phyloP scores from a whole-genome alignment of 805 yeast genomes.

The Lipomyces oligophaga region DNA sequence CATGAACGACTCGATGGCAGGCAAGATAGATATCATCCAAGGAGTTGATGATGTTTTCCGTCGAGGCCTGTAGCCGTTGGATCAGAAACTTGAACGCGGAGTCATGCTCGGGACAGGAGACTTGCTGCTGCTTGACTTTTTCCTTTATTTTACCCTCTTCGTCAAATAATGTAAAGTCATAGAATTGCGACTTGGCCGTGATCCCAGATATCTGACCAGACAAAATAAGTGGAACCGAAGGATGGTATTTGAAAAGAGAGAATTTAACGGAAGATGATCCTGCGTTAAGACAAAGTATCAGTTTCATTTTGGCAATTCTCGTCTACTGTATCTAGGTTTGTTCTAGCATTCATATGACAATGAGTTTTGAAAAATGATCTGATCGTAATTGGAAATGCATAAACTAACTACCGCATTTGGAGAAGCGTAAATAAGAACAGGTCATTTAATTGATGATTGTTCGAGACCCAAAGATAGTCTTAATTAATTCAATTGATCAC shows the following conservation, averaged over 20 bases:
- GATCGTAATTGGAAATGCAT: not conserved
- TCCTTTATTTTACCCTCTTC: conserved; percentile 45
- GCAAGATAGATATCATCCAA: conserved; percentile 16
- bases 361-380: not conserved
- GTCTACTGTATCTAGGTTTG: not conserved
- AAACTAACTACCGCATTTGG: too few species aligned
- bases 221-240: conserved; percentile 15
- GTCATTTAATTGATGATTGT: not conserved
- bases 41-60: conserved; percentile 9
- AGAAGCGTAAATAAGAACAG: not conserved
- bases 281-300: conserved; percentile 25
- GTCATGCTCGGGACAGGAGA: conserved; percentile 25
- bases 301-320: not conserved
- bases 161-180: conserved; percentile 26
- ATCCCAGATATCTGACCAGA: conserved; percentile 21
- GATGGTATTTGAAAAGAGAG: conserved; percentile 19
- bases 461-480: too few species aligned
- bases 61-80: conserved; percentile 12
- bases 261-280: conserved; percentile 30
- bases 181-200: conserved; percentile 17
- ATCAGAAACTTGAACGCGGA: conserved; percentile 25
- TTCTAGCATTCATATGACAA: not conserved
- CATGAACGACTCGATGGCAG: conserved; percentile 29
- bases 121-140: conserved; percentile 38
- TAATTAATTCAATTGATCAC: not conserved